Base-by-base conservation (phyloP, 495 filamentous ascomycete species). In the Aspergillus affinis region DNA sequence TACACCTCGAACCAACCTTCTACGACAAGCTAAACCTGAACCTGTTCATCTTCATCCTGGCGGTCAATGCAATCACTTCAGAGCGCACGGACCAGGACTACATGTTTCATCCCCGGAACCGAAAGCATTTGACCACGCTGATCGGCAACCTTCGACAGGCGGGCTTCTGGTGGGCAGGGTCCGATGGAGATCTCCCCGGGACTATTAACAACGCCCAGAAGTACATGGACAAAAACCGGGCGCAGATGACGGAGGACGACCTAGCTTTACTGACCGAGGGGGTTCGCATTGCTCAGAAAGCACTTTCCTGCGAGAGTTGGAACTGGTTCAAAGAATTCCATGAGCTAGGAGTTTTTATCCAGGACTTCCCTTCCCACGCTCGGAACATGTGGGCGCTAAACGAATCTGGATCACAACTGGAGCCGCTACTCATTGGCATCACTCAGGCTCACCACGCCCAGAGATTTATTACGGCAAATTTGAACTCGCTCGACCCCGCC, bases 161-260 rank as follows among this genome's bases (percentile, higher is more conserved):
- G n/a, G 89, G 89, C 46, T 96, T 97, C 66, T 94, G 92, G 75
- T 96, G 93, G 81, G 87, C 88, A 9, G 91, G 92, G 41, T 91
- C 89, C 59, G 84, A 86, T 0, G 76, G 78, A 13, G 84, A 93
- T 60, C 79, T 96, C 6, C 51, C 67, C 6, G 82, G 75, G 18
- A 82, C 89, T 4, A 63, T 93, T 6, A 79, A 89, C 17, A 83
- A 82, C 48, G 86, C 87, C 10, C 70, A 78, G 41, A 78, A 79
- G 44, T 95, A 95, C 61, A 67, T 95, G 23, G 71, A 75, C 51
- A 78, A 84, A 21, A 69, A 77, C 27, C 72, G 75, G 20, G 75
- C 81, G 46, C 71, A 60, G 36, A 86, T 90, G 68, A 79, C 77
- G 0, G 27, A 68, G 0, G 77, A 81, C 9, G 93, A 97, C 68